Evolutionary conservation across 768 basidiomycete species (phyloP).

Genomic region (Podaxis sp.): DNA sequence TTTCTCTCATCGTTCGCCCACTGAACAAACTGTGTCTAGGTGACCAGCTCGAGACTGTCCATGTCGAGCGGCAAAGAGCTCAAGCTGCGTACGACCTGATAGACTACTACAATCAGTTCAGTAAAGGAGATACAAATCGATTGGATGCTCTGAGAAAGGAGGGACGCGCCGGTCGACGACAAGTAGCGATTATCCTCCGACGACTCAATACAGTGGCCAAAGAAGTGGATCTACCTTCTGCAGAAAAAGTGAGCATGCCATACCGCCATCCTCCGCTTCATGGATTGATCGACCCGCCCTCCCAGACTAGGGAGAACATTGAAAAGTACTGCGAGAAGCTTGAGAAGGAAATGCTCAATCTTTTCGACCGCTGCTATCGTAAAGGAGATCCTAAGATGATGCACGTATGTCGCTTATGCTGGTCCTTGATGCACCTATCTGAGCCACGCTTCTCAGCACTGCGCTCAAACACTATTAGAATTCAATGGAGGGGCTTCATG

Average conservation of each 20-base stretch:
- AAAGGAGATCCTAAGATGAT: slow-evolving; percentile 99
- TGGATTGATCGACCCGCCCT: background rate
- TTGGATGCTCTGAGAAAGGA: slow-evolving; percentile 82
- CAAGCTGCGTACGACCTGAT: slow-evolving; percentile 94
- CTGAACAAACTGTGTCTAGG: slow-evolving; percentile 43
- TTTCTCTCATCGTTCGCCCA: slow-evolving; percentile 5
- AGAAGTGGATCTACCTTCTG: slow-evolving; percentile 86
- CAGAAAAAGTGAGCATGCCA: slow-evolving; percentile 62
- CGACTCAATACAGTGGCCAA: slow-evolving; percentile 86
- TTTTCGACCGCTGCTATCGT: slow-evolving; percentile 95
- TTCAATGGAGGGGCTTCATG: slow-evolving; percentile 98
- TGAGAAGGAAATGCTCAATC: slow-evolving; percentile 95
- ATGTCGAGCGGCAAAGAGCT: slow-evolving; percentile 87
- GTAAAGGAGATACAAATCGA: slow-evolving; percentile 72
- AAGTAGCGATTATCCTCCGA: slow-evolving; percentile 85
- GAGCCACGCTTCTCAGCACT: slow-evolving; percentile 63
- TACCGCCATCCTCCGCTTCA: background rate
- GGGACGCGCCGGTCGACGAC: slow-evolving; percentile 83
- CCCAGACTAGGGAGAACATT: slow-evolving; percentile 84
- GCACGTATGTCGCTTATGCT: slow-evolving; percentile 59
- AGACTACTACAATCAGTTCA: slow-evolving; percentile 91
- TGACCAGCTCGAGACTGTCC: slow-evolving; percentile 94
- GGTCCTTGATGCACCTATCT: background rate
- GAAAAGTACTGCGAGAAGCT: slow-evolving; percentile 99
- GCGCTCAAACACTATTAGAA: slow-evolving; percentile 93